phyloP scores from a whole-genome alignment of 306 rosid species.

The Gynostemma pentaphyllum region DNA sequence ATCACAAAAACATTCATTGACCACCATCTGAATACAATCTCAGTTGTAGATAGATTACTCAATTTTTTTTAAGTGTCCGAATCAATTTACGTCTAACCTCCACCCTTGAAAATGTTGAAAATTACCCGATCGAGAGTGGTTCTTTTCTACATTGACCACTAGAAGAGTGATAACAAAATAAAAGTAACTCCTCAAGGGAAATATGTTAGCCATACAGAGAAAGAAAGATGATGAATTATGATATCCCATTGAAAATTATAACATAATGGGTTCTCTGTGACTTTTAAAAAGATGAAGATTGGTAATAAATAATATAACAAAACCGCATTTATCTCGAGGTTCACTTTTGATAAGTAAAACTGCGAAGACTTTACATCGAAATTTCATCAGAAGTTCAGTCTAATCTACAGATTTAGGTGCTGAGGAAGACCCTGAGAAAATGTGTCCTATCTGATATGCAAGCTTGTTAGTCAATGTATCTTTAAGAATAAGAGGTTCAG shows the following conservation, averaged over 20 bases:
- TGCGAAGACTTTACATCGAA: slow-evolving; percentile 15
- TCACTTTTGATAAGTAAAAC: background rate
- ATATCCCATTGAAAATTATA: background rate
- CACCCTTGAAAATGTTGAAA: too few species aligned
- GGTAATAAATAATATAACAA: background rate
- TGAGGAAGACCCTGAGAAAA: slow-evolving; percentile 37
- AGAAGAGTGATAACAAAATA: too few species aligned
- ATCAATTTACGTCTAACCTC: too few species aligned
- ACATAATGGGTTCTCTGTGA: background rate
- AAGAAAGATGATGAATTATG: background rate
- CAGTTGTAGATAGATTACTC: too few species aligned
- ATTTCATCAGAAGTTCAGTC: slow-evolving; percentile 12
- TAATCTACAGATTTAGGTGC: slow-evolving; percentile 46
- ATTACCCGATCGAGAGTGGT: too few species aligned
- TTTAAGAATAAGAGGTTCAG: slow-evolving; percentile 56
- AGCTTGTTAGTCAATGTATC: slow-evolving; percentile 23
- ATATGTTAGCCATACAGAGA: background rate
- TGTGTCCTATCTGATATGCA: slow-evolving; percentile 35
- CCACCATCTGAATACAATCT: too few species aligned
- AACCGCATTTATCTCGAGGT: background rate
- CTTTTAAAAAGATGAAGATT: slow-evolving; percentile 2
- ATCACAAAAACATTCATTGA: too few species aligned
- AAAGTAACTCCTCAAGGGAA: background rate
- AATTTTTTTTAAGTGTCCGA: too few species aligned
- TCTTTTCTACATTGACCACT: background rate